phyloP scores from a whole-genome alignment of 805 yeast species.

The Sungouiozyma ichnusensis region DNA sequence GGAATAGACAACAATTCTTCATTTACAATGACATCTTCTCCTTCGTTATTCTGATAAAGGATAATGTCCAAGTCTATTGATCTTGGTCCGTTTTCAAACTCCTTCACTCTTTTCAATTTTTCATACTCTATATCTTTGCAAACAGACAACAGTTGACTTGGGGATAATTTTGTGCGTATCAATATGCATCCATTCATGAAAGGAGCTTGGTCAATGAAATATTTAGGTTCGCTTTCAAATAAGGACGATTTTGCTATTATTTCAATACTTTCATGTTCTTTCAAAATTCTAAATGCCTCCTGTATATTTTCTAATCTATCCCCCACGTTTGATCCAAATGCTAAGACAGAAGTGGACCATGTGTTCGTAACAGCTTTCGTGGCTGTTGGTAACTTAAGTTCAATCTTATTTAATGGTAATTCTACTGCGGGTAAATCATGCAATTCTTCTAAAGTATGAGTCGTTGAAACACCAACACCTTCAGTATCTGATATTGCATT shows the following conservation, averaged over 20 bases:
- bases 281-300: slow-evolving; percentile 37
- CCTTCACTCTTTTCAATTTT: slow-evolving; percentile 58
- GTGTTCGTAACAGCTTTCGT: not conserved
- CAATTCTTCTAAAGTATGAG: slow-evolving; percentile 28
- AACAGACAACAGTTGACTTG: slow-evolving; percentile 48
- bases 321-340: slow-evolving; percentile 87
- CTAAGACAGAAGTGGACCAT: slow-evolving; percentile 49
- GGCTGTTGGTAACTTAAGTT: slow-evolving; percentile 28
- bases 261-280: slow-evolving; percentile 31
- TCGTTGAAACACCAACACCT: slow-evolving; percentile 77
- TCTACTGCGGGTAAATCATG: not conserved
- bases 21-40: slow-evolving; percentile 37
- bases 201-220: slow-evolving; percentile 63
- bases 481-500: slow-evolving; percentile 79
- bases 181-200: slow-evolving; percentile 79
- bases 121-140: slow-evolving; percentile 74
- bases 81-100: slow-evolving; percentile 86
- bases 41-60: slow-evolving; percentile 37
- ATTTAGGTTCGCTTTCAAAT: slow-evolving; percentile 91
- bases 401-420: slow-evolving; percentile 7
- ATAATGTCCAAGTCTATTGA: slow-evolving; percentile 82
- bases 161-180: slow-evolving; percentile 49
- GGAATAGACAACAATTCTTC: slow-evolving; percentile 60
- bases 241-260: slow-evolving; percentile 62
- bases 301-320: slow-evolving; percentile 53